phyloP scores from a whole-genome alignment of 345 rosid genomes.

The Bruguiera parviflora region DNA sequence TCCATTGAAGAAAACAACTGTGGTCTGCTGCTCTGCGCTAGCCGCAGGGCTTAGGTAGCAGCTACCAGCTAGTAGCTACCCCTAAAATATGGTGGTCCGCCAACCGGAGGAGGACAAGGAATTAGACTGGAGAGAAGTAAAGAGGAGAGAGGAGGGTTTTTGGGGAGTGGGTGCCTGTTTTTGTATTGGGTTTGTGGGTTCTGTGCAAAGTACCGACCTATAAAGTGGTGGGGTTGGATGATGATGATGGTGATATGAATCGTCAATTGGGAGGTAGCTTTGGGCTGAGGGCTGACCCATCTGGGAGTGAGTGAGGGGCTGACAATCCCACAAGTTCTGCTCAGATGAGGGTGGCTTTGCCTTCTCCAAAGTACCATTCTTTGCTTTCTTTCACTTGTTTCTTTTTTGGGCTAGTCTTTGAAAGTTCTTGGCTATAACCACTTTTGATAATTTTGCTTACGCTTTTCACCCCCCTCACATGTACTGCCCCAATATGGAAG shows the following conservation, averaged over 20 bases:
- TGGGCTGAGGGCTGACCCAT: constrained; percentile 21
- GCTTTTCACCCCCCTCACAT: neutral
- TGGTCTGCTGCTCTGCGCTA: too few species aligned
- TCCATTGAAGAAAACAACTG: constrained; percentile 22
- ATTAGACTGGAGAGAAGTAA: neutral
- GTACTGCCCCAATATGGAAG: neutral
- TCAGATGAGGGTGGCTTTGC: constrained; percentile 27
- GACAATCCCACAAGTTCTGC: constrained; percentile 46
- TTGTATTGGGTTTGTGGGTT: neutral
- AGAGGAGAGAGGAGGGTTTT: neutral
- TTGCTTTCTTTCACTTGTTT: constrained; percentile 15
- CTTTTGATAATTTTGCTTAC: neutral
- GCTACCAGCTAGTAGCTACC: too few species aligned
- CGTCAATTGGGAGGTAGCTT: constrained; percentile 17
- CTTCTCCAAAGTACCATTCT: constrained; percentile 1
- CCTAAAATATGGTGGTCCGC: neutral
- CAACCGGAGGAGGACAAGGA: neutral
- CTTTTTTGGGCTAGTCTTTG: constrained; percentile 13
- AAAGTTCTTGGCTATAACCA: constrained; percentile 11
- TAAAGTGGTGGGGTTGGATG: constrained; percentile 2
- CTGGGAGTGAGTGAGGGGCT: constrained; percentile 35
- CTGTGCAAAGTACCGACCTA: constrained; percentile 15
- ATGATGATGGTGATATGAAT: constrained; percentile 27
- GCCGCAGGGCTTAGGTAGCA: too few species aligned
- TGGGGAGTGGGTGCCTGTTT: neutral